Evolutionary conservation across 192 early-diverging fungal species (phyloP).

Genomic region (Podila clonocystis): DNA sequence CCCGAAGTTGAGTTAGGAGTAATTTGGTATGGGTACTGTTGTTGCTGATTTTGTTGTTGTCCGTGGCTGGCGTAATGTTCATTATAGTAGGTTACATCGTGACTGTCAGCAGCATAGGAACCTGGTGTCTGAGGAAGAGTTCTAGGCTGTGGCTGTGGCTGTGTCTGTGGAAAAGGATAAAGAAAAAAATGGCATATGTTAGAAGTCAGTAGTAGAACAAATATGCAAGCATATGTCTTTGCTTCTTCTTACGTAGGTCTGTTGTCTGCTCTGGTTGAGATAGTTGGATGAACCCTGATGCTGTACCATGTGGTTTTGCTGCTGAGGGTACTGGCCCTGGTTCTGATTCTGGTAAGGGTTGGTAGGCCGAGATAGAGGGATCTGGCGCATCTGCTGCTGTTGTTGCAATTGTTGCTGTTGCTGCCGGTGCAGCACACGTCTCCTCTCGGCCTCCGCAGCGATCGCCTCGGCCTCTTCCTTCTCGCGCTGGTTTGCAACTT

Average conservation of each 20-base stretch:
- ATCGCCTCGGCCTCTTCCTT: constrained; percentile 10
- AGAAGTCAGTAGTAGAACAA: neutral
- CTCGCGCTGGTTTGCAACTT: constrained; percentile 13
- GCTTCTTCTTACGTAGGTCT: constrained; percentile 11
- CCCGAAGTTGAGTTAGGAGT: neutral
- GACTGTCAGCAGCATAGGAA: constrained; percentile 1
- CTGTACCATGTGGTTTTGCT: constrained; percentile 5
- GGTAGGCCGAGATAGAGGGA: neutral
- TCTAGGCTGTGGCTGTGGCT: neutral
- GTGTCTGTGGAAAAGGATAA: neutral
- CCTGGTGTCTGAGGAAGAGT: constrained; percentile 1
- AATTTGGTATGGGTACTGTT: constrained; percentile 21
- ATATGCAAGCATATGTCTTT: constrained; percentile 1
- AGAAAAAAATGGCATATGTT: neutral
- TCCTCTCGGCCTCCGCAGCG: constrained; percentile 33
- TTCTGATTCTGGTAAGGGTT: constrained; percentile 26
- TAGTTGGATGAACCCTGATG: constrained; percentile 9
- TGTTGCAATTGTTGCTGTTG: constrained; percentile 1
- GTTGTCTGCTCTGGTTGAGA: neutral
- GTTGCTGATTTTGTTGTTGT: constrained; percentile 8
- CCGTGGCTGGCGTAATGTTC: constrained; percentile 13
- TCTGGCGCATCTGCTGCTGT: neutral
- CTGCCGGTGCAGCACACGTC: neutral
- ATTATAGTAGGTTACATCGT: constrained; percentile 27
- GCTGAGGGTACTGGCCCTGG: constrained; percentile 1